Conservation (phyloP, 2,329 filamentous ascomycete species). For the Pseudopithomyces maydicus region DNA sequence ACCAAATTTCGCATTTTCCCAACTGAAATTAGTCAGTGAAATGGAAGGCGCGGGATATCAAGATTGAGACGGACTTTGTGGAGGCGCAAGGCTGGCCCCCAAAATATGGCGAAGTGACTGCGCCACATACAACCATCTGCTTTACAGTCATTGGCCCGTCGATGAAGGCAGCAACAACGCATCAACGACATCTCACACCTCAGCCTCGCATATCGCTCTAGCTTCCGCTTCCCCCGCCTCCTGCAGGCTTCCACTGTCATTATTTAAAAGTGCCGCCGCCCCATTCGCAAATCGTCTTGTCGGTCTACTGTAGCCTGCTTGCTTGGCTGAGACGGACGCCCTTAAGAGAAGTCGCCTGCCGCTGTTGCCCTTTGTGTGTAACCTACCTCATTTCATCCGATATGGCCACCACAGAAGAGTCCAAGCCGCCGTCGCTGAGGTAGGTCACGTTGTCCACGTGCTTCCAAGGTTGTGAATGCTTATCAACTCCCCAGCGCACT, state of each 20-base stretch:
- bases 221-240: not conserved
- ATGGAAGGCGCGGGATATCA: not conserved
- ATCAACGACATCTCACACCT: not conserved
- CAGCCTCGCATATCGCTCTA: not conserved
- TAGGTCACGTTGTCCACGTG: not conserved
- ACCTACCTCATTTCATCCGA: not conserved
- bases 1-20: too few relatives aligned
- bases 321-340: not conserved
- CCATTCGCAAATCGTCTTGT: too few relatives aligned
- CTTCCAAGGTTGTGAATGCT: not conserved
- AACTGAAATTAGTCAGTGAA: too few relatives aligned
- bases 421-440: constrained; percentile 6
- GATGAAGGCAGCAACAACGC: not conserved
- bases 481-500: not conserved
- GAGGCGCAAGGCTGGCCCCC: not conserved
- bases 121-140: not conserved
- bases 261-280: not conserved
- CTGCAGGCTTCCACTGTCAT: not conserved
- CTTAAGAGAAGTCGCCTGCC: not conserved
- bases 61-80: not conserved
- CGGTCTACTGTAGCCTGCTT: not conserved
- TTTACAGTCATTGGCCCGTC: not conserved
- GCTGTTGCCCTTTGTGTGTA: not conserved
- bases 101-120: not conserved
- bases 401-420: not conserved